Evolutionary conservation across 139 green algal species (phyloP), one percentile per base, ranked within the genome.

Genomic region (Tetraselmis striata): DNA sequence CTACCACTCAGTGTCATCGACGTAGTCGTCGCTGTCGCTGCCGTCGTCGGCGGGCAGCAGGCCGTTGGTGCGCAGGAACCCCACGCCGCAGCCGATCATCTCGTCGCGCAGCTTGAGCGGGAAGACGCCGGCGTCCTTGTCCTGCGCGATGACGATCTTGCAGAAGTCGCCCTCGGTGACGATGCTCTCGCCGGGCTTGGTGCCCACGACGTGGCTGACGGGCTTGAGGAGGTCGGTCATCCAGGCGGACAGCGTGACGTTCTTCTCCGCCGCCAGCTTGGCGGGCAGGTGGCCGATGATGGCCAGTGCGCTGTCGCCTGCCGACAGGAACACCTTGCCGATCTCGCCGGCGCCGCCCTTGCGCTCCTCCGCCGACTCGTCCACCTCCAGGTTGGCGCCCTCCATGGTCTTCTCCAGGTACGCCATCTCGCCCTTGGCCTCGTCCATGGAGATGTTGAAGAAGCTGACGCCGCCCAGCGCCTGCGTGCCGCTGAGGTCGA

Each of bases 361-460:
- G 84, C 92, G 89, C 90, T 96, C 93, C 88, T 96, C 93, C 29
- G 92, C 92, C 2, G 77, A 59, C 90, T 95, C 92, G 30, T 96
- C 93, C 1, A 96, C 93, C 23, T 83, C 30, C 0, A 83, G 84
- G 81, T 96, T 96, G 79, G 83, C 79, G 77, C 87, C 93, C 83
- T 95, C 88, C 32, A 95, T 86, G 32, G 92, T 85, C 28, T 84
- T 84, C 75, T 92, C 83, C 75, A 96, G 84, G 27, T 93, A 84
- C 75, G 84, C 85, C 67, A 93, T 67, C 80, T 94, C 89, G 58
- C 92, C 93, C 23, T 93, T 84, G 25, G 90, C 82, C 23, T 32
- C 86, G 31, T 96, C 93, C 18, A 95, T 86, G 1, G 91, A 74
- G 23, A 96, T 79, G 83, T 94, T 95, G 90, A 96, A 96, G 86